These are phyloP conservation scores for Chloranthus sessilifolius DNA, from an alignment of 164 flowering plant species.

Conservation along the genomic window DNA sequence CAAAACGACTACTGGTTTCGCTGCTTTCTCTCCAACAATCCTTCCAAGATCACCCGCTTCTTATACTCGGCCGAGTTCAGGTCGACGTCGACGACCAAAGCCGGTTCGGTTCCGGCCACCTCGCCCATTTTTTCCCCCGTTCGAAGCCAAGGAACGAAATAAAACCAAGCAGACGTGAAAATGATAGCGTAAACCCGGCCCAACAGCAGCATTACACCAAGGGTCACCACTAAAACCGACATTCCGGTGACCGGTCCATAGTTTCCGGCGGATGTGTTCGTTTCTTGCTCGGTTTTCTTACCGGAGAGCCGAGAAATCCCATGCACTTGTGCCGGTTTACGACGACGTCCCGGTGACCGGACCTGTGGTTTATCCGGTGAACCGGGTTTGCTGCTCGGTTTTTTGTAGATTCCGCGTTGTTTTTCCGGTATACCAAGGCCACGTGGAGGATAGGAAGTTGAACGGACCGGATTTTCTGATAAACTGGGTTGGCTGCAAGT, in stretches of 20 bases:
- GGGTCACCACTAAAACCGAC: slow-evolving; percentile 38
- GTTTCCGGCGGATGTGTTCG: not conserved
- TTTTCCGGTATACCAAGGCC: too few species aligned
- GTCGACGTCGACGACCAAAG: not conserved
- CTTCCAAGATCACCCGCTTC: slow-evolving; percentile 43
- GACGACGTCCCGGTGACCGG: not conserved
- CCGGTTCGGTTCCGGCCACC: not conserved
- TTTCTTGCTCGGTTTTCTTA: not conserved
- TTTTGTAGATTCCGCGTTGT: too few species aligned
- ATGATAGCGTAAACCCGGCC: slow-evolving; percentile 62
- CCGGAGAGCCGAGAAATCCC: not conserved
- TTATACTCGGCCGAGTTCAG: slow-evolving; percentile 22
- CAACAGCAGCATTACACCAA: slow-evolving; percentile 42
- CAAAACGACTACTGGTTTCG: too few species aligned
- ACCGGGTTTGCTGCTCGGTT: not conserved
- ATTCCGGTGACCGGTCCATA: slow-evolving; percentile 31
- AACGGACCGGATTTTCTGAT: too few species aligned
- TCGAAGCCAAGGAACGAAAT: slow-evolving; percentile 27
- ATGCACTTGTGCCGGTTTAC: not conserved
- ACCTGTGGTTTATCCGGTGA: too few species aligned
- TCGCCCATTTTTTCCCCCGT: not conserved
- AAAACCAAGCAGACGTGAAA: slow-evolving; percentile 52
- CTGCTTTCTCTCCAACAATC: slow-evolving; percentile 32
- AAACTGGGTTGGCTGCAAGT: too few species aligned
- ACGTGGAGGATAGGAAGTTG: too few species aligned